These are phyloP conservation scores for Suillus fuscotomentosus DNA, from an alignment of 768 basidiomycete genomes.

Conservation along the genomic window DNA sequence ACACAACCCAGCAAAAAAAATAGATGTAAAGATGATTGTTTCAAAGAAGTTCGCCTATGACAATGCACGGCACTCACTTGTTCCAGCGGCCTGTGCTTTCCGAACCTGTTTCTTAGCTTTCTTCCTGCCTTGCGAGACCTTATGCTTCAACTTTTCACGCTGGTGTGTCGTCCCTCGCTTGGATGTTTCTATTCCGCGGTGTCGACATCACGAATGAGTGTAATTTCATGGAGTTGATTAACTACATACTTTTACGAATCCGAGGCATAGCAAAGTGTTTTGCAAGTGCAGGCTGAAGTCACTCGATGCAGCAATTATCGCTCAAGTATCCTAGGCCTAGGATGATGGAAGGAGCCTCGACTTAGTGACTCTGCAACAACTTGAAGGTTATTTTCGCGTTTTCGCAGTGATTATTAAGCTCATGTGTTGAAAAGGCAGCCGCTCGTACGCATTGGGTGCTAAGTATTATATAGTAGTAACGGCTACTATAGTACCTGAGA, in stretches of 20 bases:
- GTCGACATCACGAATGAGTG: not conserved
- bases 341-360: not conserved
- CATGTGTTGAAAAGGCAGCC: not conserved
- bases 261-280: slow-evolving; percentile 48
- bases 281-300: not conserved
- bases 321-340: not conserved
- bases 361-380: too few relatives aligned
- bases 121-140: slow-evolving; percentile 72
- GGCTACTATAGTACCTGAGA: not conserved
- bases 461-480: not conserved
- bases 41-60: not conserved
- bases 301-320: not conserved
- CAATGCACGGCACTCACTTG: slow-evolving; percentile 49
- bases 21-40: not conserved
- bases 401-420: too few relatives aligned
- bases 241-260: slow-evolving; percentile 63
- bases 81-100: slow-evolving; percentile 78
- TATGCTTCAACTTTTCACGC: slow-evolving; percentile 70
- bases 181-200: slow-evolving; percentile 65
- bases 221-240: slow-evolving; percentile 10
- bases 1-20: slow-evolving; percentile 5
- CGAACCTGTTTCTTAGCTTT: slow-evolving; percentile 75
- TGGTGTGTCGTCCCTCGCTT: slow-evolving; percentile 75
- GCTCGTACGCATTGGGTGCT: not conserved
- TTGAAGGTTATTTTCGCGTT: too few relatives aligned